Evolutionary conservation across 1,284 basidiomycete species (phyloP).

Genomic region (Leccinum pallidistipes): DNA sequence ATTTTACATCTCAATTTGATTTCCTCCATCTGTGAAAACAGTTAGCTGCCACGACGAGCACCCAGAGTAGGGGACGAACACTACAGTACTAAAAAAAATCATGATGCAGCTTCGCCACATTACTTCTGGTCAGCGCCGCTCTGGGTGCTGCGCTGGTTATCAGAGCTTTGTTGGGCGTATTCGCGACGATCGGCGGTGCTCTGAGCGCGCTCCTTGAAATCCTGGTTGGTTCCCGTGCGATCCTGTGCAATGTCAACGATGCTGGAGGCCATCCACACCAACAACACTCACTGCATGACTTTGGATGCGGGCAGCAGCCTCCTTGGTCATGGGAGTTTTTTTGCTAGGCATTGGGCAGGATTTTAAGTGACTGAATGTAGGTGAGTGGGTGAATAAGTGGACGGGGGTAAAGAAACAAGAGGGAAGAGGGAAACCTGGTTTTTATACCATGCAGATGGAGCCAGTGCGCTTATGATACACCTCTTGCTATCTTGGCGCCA

Average conservation of each 20-base stretch:
- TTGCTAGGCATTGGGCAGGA: constrained; percentile 2
- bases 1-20: not conserved
- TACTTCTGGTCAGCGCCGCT: constrained; percentile 5
- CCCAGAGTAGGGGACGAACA: not conserved
- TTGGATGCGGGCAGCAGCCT: constrained; percentile 13
- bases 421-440: not conserved
- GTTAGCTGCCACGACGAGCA: not conserved
- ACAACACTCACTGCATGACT: constrained; percentile 11
- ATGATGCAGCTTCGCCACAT: not conserved
- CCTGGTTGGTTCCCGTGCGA: constrained; percentile 1
- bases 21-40: not conserved
- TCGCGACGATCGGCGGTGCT: constrained; percentile 8
- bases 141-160: not conserved
- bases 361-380: not conserved
- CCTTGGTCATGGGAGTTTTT: constrained; percentile 8
- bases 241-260: constrained; percentile 7
- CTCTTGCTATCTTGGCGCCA: not conserved
- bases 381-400: not conserved
- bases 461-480: not conserved
- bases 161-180: not conserved
- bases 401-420: not conserved
- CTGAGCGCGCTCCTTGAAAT: constrained; percentile 16
- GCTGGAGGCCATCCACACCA: not conserved
- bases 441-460: constrained; percentile 9
- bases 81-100: not conserved